A percentile compares a stretch with the other conserved stretches of the same genome.
Conservation (phyloP, 2,329 filamentous ascomycete genomes). For the Zymoseptoria pseudotritici region DNA sequence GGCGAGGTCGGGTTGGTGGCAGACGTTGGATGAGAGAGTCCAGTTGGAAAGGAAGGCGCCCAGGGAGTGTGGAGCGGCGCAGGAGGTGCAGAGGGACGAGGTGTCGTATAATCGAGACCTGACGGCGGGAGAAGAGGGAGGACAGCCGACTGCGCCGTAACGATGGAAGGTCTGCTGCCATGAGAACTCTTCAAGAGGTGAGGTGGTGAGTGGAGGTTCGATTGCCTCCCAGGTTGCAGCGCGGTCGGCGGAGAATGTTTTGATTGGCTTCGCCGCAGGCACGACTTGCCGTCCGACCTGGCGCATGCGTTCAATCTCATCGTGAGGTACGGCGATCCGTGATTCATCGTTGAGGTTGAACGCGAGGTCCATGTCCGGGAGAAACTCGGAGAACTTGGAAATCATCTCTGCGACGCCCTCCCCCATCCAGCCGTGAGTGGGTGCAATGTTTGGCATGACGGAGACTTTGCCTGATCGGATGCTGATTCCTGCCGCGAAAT, state of each 20-base stretch:
- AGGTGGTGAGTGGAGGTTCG: slow-evolving; percentile 13
- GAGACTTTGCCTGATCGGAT: slow-evolving; percentile 47
- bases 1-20: slow-evolving; percentile 68
- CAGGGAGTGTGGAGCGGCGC: slow-evolving; percentile 56
- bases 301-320: slow-evolving; percentile 33
- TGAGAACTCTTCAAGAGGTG: slow-evolving; percentile 25
- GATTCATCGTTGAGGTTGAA: slow-evolving; percentile 57
- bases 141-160: slow-evolving; percentile 49
- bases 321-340: slow-evolving; percentile 49
- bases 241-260: slow-evolving; percentile 32
- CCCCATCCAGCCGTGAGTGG: slow-evolving; percentile 52
- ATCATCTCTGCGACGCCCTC: slow-evolving; percentile 49
- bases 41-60: slow-evolving; percentile 62
- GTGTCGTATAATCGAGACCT: slow-evolving; percentile 56
- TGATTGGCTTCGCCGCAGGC: slow-evolving; percentile 9
- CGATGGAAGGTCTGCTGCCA: slow-evolving; percentile 35
- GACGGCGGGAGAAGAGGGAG: slow-evolving; percentile 53
- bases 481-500: slow-evolving; percentile 49
- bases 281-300: slow-evolving; percentile 12
- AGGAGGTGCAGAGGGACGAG: slow-evolving; percentile 56
- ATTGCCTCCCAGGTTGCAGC: slow-evolving; percentile 32
- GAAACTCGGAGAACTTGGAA: slow-evolving; percentile 43
- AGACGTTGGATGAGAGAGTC: slow-evolving; percentile 58
- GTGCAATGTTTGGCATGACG: slow-evolving; percentile 42
- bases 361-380: slow-evolving; percentile 57